A percentile compares a stretch with the other conserved stretches of the same genome.
These are phyloP conservation scores for Fusarium sp. DNA, from an alignment of 2,329 filamentous ascomycete genomes.

Conservation along the genomic window DNA sequence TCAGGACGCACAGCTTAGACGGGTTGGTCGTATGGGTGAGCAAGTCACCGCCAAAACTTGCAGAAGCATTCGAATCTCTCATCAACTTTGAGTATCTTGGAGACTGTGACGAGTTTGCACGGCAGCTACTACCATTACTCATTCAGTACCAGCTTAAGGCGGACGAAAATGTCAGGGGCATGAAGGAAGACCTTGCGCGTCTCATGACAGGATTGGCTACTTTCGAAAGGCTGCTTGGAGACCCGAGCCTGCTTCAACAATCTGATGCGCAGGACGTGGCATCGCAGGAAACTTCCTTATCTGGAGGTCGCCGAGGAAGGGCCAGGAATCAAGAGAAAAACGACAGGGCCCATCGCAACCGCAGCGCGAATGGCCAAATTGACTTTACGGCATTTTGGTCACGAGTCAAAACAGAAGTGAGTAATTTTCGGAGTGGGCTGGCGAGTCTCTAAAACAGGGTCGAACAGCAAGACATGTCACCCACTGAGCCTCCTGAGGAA, in stretches of 20 bases:
- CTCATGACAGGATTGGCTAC: neutral
- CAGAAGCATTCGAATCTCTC: neutral
- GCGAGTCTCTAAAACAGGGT: neutral
- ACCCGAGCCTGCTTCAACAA: neutral
- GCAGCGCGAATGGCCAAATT: neutral
- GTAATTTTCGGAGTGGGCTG: neutral
- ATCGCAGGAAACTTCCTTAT: too few relatives aligned
- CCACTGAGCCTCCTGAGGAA: neutral
- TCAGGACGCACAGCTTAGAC: neutral
- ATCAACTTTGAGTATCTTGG: neutral
- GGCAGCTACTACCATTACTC: neutral
- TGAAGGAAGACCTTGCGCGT: neutral
- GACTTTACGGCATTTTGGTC: neutral
- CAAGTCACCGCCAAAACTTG: neutral
- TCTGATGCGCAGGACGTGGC: neutral
- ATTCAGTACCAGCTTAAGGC: neutral
- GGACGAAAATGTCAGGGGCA: neutral
- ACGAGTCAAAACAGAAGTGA: neutral
- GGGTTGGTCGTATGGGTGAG: neutral
- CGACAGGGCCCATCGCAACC: neutral
- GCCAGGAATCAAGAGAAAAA: neutral
- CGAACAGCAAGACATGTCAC: neutral
- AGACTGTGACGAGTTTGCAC: neutral
- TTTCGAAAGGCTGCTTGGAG: neutral
- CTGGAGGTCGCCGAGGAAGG: too few relatives aligned